Evolutionary conservation across 2,329 filamentous ascomycete genomes (phyloP).

Genomic region (Paraphoma chrysanthemicola): DNA sequence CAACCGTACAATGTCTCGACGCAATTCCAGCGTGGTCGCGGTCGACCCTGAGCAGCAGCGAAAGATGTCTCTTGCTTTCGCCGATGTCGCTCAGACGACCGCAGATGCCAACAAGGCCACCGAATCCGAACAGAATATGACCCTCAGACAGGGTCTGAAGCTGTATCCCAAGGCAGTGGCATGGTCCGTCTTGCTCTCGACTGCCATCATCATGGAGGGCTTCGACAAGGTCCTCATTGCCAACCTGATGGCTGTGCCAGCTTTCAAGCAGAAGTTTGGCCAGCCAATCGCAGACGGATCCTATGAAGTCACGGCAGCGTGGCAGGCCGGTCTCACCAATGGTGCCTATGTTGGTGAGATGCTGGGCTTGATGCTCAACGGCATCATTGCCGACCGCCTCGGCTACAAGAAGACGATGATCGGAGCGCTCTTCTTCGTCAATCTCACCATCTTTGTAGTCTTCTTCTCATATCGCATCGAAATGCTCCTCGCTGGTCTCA

Average conservation of each 20-base stretch:
- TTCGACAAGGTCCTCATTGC: conserved; percentile 83
- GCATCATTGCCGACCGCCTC: conserved; percentile 52
- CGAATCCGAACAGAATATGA: conserved; percentile 56
- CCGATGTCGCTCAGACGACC: conserved; percentile 35
- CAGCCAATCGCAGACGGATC: conserved; percentile 43
- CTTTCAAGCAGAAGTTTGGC: conserved; percentile 55
- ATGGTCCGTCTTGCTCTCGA: conserved; percentile 85
- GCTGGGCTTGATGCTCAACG: conserved; percentile 55
- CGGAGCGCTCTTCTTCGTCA: conserved; percentile 38
- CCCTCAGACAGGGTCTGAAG: conserved; percentile 73
- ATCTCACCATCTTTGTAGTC: conserved; percentile 44
- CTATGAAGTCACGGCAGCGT: conserved; percentile 53
- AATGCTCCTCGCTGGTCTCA: conserved; percentile 67
- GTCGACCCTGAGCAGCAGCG: conserved; percentile 40
- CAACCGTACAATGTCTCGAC: conserved; percentile 34
- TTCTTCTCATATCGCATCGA: conserved; percentile 53
- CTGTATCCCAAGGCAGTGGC: conserved; percentile 86
- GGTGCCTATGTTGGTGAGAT: conserved; percentile 55
- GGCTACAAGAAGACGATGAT: conserved; percentile 51
- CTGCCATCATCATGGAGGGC: conserved; percentile 89
- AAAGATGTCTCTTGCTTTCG: conserved; percentile 35
- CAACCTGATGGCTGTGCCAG: conserved; percentile 69
- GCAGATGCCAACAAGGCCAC: conserved; percentile 47
- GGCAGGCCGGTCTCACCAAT: conserved; percentile 57
- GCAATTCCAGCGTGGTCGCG: conserved; percentile 41